Base-by-base conservation (phyloP, 139 green algal genomes). In the Chlamydomonas sphaeroides region DNA sequence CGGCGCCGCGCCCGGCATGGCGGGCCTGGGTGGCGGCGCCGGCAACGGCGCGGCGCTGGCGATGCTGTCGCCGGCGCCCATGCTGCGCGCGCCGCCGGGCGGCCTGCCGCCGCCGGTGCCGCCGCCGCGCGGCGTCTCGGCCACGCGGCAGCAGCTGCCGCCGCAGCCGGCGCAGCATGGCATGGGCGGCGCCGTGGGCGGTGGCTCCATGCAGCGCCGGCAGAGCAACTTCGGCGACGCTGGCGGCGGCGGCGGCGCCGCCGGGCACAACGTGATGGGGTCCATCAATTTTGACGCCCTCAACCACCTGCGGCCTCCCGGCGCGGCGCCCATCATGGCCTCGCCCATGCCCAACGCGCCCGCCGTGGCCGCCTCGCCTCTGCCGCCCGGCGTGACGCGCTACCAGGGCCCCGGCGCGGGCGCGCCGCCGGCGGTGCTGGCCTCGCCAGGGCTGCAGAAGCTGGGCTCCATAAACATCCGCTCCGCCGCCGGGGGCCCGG, bases 311-410 rank as follows among this genome's bases (percentile, higher is more conserved):
- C n/a, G n/a, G n/a, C n/a, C n/a, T n/a, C n/a, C n/a, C n/a, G n/a
- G n/a, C n/a, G n/a, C n/a, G n/a, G n/a, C n/a, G n/a, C n/a, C n/a
- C n/a, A n/a, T n/a, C n/a, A 21, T 56, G 56, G 56, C 72, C 72
- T 1, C 56, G 36, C 10, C 5, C 20, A 30, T 18, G 49, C 48
- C 33, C 15, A 7, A 21, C 48, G 32, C 36, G 30, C 20, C 32
- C 35, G 32, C n/a, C 59, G 23, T 26, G 18, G n/a, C n/a, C 4
- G 61, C n/a, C 61, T 30, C 30, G 3, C 11, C 18, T 2, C 75
- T 82, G 62, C 75, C 75, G 45, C 75, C 75, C 2, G 75, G 75
- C 61, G 75, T 82, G 11, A 82, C 75, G n/a, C 75, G 75, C 33
- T 82, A 82, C 63, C 33, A 48, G 26, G 42, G 20, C 30, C 1